Evolutionary conservation across 768 basidiomycete species (phyloP), one percentile per base, ranked within the genome.

Genomic region (Tylopilus rubrobrunneus): DNA sequence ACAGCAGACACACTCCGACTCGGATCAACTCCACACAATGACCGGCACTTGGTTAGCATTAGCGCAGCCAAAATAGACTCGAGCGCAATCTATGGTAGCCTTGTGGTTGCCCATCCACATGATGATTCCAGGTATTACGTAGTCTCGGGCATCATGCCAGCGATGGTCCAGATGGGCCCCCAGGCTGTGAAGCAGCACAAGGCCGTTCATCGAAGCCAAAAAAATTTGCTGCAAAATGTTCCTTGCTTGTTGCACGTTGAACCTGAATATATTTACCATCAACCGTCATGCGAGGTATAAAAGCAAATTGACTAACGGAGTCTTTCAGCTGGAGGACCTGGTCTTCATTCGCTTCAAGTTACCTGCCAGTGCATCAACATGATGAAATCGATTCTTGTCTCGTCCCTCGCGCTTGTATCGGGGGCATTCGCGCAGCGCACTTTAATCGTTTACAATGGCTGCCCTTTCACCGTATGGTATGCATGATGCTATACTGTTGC

Each of bases 391-490:
- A 41, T 61, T 36, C 51, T 64, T 46, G 50, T 65, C 29, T 55
- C 68, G 21, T 63, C 67, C 34, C 56, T 70, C 42, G 67, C 67
- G 27, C 57, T 75, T 39, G 40, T 69, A 19, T 68, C 71, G 3
- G 56, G 46, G 52, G 69, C 48, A n/a, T 70, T 72, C 39, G 66
- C 72, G n/a, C 81, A 76, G 41, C 78, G 85, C 33, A 84, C 79
- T 27, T 77, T 87, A 57, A 82, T 78, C 0, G 81, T 82, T 25
- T 73, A 74, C 62, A 87, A 87, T 69, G 74, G 69, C 3, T 87
- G 86, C 61, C 77, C 83, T 0, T 87, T 84, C 68, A 87, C 84
- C 4, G 76, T 87, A 55, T 87, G 86, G 86, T 85, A 61, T 50
- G 74, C 48, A 25, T 48, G 25, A 37, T n/a, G 8, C 29, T 19